Evolutionary conservation across 768 basidiomycete genomes (phyloP).

Genomic region (Naematelia aurantialba): DNA sequence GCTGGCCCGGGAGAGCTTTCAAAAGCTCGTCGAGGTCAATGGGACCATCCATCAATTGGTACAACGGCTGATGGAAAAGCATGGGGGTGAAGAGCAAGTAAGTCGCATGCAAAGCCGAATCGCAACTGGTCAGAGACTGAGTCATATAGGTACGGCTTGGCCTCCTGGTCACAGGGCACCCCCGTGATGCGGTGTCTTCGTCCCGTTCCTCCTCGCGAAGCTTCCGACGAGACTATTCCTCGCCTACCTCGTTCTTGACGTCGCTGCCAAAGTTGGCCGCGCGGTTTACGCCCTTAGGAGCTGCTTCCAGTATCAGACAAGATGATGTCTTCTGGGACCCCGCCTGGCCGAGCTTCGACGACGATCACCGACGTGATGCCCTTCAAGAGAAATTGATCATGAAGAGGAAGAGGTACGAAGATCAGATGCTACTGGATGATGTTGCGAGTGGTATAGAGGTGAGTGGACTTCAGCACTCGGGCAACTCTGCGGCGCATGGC

Average conservation of each 20-base stretch:
- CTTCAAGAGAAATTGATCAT: neutral
- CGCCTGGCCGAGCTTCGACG: slow-evolving; percentile 14
- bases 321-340: neutral
- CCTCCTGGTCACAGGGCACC: slow-evolving; percentile 15
- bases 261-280: slow-evolving; percentile 18
- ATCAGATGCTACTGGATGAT: slow-evolving; percentile 18
- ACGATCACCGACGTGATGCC: neutral
- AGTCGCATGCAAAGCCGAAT: slow-evolving; percentile 2
- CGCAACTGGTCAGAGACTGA: neutral
- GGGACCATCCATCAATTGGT: slow-evolving; percentile 37
- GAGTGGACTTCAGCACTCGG: slow-evolving; percentile 1
- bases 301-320: neutral
- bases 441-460: slow-evolving; percentile 27
- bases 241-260: slow-evolving; percentile 25
- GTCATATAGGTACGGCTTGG: slow-evolving; percentile 20
- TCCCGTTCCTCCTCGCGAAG: neutral
- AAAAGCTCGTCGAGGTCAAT: slow-evolving; percentile 29
- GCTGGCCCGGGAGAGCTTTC: slow-evolving; percentile 23
- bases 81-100: slow-evolving; percentile 29
- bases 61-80: slow-evolving; percentile 40
- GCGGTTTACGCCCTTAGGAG: slow-evolving; percentile 11
- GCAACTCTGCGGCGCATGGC: neutral
- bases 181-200: neutral
- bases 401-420: slow-evolving; percentile 17
- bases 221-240: slow-evolving; percentile 15